Evolutionary conservation across 345 rosid species (phyloP), one percentile per base, ranked within the genome.

Genomic region (Aethionema arabicum): DNA sequence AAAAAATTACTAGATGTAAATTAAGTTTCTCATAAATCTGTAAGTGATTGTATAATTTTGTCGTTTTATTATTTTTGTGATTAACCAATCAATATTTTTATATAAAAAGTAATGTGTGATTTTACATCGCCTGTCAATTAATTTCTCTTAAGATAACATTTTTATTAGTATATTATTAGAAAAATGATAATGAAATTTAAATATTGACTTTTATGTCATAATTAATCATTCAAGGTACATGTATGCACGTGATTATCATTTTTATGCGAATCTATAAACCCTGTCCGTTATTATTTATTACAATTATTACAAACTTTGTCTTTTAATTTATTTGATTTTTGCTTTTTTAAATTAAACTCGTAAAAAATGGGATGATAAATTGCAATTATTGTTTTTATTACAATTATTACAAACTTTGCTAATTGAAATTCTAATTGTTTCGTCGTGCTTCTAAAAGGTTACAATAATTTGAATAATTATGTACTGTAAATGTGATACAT

Each of bases 211-310:
- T 32, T 33, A 12, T 11, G 12, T 38, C 27, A 21, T 21, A 21
- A 21, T 11, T 29, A 56, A 56, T 70, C 69, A 56, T 70, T 58
- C 47, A 13, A 63, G 33, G 11, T 40, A 63, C 65, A 50, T 70
- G 69, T 70, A 41, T 70, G 65, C 74, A 63, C 63, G 74, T 70
- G 74, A 70, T 39, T 45, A 56, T 27, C 59, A 44, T 70, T 70
- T 70, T 41, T 36, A 56, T 63, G 50, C 53, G 69, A 63, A 63
- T 42, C 47, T 42, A 55, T 32, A 42, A 62, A 16, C 74, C 42
- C 69, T 70, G 69, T 59, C 69, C 69, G 63, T 9, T 40, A 21
- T 21, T 21, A 21, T 21, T 21, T 21, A 62, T 48, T 46, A 49
- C 65, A 54, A 54, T 54, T 46, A 61, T 47, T 69, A 47, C 3